Base-by-base conservation (phyloP, 306 rosid genomes). In the Prunus mume region DNA sequence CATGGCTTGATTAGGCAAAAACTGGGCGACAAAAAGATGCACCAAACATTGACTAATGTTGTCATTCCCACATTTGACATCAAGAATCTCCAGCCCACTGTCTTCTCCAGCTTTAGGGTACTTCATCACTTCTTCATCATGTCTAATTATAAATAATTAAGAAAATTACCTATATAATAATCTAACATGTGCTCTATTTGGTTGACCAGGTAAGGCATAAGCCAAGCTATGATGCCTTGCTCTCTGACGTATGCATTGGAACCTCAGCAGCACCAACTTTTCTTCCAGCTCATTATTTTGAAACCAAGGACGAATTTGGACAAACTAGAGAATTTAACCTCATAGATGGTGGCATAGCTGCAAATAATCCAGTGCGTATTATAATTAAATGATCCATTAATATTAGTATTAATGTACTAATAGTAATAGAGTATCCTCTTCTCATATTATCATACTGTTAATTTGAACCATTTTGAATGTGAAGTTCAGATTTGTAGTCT, bases 241-340 rank as follows among this genome's bases (percentile, higher is more conserved):
- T 86, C 49, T 87, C 88, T 0, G 92, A 86, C 70, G 77, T 90
- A 69, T 90, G 92, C 74, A 79, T 87, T 2, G 15, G 76, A 32
- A 87, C 91, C 7, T 89, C 93, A 0, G 96, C 96, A 9, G 87
- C 91, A 24, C 92, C 92, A 1, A 87, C 90, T 10, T 89, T 81
- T 60, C 84, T 91, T 12, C 93, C 93, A 25, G 78, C 93, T 2
- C 75, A 89, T 69, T 19, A 77, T 34, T 89, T 89, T 74, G 69
- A 15, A 9, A 86, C 64, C 79, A 12, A 78, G 55, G 85, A 77
- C 34, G 12, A 65, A 0, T 11, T 32, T 1, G 90, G 87, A 15
- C 73, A 76, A 1, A 71, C 27, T 9, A 78, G 52, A 5, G 84
- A 87, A 47, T 91, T 87, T 77, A 79, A 91, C 76, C 96, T 91